Conservation (phyloP, 257 asterid species). For the Solanum chiquidenum region DNA sequence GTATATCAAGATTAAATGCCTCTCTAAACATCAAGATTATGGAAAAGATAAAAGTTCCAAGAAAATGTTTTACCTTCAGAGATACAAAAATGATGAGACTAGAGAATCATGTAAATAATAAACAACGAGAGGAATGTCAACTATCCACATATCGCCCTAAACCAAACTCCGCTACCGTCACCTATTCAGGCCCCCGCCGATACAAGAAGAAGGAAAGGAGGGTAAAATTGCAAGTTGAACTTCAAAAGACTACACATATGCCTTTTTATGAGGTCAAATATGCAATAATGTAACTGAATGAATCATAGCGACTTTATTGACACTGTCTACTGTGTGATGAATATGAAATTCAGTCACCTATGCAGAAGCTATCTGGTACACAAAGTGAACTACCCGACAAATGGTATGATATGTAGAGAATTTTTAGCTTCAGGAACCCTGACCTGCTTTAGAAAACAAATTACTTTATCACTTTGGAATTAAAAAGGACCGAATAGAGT, state of each 20-base stretch:
- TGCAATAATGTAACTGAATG: background rate
- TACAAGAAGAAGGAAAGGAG: background rate
- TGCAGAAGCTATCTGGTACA: background rate
- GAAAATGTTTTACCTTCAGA: background rate
- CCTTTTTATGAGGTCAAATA: background rate
- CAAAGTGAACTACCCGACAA: background rate
- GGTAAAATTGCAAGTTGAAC: background rate
- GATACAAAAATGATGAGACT: background rate
- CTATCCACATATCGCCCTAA: background rate
- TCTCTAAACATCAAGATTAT: background rate
- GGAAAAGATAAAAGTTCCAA: background rate
- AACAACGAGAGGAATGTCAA: background rate
- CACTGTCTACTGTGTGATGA: background rate
- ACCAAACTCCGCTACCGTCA: background rate
- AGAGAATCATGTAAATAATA: background rate
- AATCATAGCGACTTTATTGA: background rate
- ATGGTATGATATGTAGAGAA: background rate
- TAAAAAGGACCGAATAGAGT: background rate
- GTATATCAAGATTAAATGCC: background rate
- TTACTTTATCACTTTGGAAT: background rate
- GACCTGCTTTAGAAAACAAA: background rate
- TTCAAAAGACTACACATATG: background rate
- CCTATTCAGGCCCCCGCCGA: background rate
- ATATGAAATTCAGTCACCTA: background rate
- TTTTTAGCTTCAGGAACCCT: background rate